Conservation (phyloP, 352 stramenopile species). For the Pythium aristosporum region DNA sequence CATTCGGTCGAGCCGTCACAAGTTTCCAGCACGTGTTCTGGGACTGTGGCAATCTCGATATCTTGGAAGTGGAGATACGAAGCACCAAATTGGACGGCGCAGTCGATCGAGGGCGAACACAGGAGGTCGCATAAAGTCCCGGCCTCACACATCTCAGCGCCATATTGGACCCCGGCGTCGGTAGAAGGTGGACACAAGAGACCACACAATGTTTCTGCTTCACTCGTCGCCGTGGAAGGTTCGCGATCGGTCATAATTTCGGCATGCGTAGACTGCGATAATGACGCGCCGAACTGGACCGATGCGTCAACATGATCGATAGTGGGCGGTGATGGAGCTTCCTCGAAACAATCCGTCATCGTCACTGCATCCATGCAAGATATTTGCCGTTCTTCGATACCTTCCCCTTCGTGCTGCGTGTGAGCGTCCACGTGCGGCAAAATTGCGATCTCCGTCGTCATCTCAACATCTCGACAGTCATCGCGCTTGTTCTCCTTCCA, state of each 20-base stretch:
- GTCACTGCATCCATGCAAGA: not conserved
- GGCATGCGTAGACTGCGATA: not conserved
- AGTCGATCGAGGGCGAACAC: not conserved
- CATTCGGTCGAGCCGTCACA: not conserved
- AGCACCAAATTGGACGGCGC: not conserved
- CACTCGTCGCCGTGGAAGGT: not conserved
- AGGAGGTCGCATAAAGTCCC: not conserved
- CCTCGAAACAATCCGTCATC: constrained; percentile 11
- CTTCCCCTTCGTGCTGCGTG: constrained; percentile 22
- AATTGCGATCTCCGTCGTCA: constrained; percentile 25
- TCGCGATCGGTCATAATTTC: not conserved
- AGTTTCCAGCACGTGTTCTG: not conserved
- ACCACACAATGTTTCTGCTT: not conserved
- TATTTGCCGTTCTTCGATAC: not conserved
- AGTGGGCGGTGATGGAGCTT: not conserved
- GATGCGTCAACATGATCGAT: not conserved
- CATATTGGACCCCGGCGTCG: no score
- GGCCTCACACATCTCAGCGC: not conserved
- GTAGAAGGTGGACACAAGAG: not conserved
- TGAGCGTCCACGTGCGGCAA: constrained; percentile 14
- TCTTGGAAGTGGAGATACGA: constrained; percentile 4
- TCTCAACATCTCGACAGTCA: constrained; percentile 17
- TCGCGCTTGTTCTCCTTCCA: constrained; percentile 16
- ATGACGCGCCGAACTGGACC: constrained; percentile 1
- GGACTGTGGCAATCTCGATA: not conserved